Base-by-base conservation (phyloP, 371 early-diverging fungal species). In the Mucor velutinosus region DNA sequence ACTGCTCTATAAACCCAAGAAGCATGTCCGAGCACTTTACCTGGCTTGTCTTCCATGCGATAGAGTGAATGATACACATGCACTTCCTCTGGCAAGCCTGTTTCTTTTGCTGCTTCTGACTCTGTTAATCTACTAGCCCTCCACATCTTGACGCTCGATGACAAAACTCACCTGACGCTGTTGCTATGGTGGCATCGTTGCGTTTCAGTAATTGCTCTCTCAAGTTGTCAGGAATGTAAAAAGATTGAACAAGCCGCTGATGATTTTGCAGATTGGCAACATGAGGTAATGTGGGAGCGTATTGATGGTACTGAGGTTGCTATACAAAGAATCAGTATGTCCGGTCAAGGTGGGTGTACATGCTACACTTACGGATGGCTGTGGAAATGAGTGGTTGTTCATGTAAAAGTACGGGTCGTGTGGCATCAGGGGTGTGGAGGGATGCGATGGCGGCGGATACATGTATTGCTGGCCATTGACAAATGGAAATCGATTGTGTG, bases 211-310 rank as follows among this genome's bases (percentile, higher is more conserved):
- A 77, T 23, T 90, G 88, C 69, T 95, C 94, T 19, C 93, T 86
- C 37, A 96, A 79, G 15, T 81, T 77, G 58, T 96, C 96, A 21
- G 93, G 84, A 64, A 97, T 90, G 58, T 91, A 93, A 73, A 95
- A 96, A 45, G 90, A 77, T 57, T 93, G 91, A 15, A 90, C 87
- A 1, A 92, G 74, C 66, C 89, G 85, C 78, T 94, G 93, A 64
- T 94, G 89, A 6, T 92, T 89, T 17, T 80, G 80, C 3, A 92
- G 71, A 67, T 89, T 91, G 10, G 90, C 81, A 7, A 93, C 79
- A 64, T 92, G 88, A 7, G 94, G 92, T 43, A 92, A 80, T 0
- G 91, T 84, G 6, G 90, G 78, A 27, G 86, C 83, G 76, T 90
- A 92, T 53, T 92, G 69, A 73, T 95, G 95, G 66, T 94, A 92